Evolutionary conservation across 2,329 filamentous ascomycete species (phyloP).

Genomic region (Fusarium concolor): DNA sequence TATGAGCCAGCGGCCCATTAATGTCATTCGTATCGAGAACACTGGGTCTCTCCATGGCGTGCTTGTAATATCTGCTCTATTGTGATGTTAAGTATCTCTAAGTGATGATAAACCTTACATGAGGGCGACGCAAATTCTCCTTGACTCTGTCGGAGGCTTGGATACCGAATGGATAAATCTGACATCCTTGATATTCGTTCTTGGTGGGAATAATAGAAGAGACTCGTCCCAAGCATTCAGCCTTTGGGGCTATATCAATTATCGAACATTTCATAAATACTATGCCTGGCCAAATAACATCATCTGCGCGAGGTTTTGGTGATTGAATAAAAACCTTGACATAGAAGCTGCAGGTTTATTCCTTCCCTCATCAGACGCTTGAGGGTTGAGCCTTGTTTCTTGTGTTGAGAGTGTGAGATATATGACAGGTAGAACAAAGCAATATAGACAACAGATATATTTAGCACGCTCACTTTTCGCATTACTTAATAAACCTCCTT

Average conservation of each 20-base stretch:
- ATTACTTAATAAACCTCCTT: background rate
- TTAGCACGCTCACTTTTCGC: background rate
- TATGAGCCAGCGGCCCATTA: background rate
- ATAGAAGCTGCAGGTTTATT: no score
- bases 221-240: background rate
- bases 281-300: background rate
- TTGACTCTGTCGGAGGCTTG: no score
- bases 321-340: no score
- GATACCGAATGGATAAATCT: no score
- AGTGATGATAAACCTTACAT: background rate
- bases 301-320: background rate
- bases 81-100: background rate
- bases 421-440: background rate
- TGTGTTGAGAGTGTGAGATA: no score
- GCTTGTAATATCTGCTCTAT: background rate
- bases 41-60: background rate
- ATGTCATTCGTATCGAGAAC: conserved; percentile 6
- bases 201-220: no score
- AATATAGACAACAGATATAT: no score
- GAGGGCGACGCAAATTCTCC: no score
- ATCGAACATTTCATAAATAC: background rate
- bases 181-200: no score
- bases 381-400: background rate
- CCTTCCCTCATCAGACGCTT: background rate
- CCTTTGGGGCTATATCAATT: background rate